These are phyloP conservation scores for Annona cherimola DNA, from an alignment of 164 flowering plant genomes.

Conservation along the genomic window DNA sequence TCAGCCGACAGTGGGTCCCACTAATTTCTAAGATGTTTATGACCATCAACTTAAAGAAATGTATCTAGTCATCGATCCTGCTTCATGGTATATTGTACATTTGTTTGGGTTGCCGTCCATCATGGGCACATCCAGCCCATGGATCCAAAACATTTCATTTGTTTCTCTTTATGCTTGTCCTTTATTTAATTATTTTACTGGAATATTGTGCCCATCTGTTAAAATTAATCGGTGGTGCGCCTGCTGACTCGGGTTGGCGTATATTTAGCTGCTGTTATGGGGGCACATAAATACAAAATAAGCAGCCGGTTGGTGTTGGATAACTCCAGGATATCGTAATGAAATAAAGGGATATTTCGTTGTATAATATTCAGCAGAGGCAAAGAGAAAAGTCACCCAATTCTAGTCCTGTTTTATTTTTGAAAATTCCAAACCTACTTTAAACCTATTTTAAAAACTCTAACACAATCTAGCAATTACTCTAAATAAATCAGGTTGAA, in stretches of 20 bases:
- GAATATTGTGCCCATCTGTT: not conserved
- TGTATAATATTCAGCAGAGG: no score
- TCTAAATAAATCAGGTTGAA: no score
- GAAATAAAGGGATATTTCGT: no score
- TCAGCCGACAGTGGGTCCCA: conserved; percentile 33
- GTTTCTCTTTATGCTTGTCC: conserved; percentile 4
- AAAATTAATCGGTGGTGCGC: conserved; percentile 2
- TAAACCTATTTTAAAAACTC: no score
- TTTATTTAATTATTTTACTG: not conserved
- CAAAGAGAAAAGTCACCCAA: no score
- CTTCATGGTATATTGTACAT: conserved; percentile 9
- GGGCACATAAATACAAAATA: conserved; percentile 7
- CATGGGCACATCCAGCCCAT: conserved; percentile 36
- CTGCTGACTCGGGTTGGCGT: conserved; percentile 1
- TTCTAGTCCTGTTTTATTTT: no score
- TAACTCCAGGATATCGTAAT: not conserved
- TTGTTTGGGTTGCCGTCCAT: conserved; percentile 22
- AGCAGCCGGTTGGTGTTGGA: conserved; percentile 1
- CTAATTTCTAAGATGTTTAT: conserved; percentile 23
- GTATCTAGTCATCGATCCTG: conserved; percentile 21
- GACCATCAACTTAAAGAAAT: conserved; percentile 22
- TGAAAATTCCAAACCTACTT: no score
- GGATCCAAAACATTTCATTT: conserved; percentile 21
- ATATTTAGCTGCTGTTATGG: conserved; percentile 14
- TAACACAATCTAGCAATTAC: no score